These are phyloP conservation scores for Erodium chrysanthum DNA, from an alignment of 441 rosid genomes.

Conservation along the genomic window DNA sequence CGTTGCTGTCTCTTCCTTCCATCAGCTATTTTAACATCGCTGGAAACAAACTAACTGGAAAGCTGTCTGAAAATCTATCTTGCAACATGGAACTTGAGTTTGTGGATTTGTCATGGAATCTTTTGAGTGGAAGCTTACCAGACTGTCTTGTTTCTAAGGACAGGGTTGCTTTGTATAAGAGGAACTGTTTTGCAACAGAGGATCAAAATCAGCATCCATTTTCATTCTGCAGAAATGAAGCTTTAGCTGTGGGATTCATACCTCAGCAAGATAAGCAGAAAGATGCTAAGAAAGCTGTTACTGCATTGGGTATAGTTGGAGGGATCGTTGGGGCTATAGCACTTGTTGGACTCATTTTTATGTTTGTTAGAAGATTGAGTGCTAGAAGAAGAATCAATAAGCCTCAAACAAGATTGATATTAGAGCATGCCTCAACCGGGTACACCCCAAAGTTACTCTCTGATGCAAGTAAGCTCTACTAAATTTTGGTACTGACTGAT, in stretches of 20 bases:
- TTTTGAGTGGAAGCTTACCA: conserved; percentile 69
- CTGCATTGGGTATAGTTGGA: conserved; percentile 46
- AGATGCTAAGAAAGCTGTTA: conserved; percentile 27
- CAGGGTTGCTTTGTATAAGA: conserved; percentile 36
- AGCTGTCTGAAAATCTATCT: conserved; percentile 61
- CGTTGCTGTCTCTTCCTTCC: conserved; percentile 59
- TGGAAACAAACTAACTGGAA: conserved; percentile 73
- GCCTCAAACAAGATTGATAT: conserved; percentile 46
- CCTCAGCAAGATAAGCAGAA: conserved; percentile 35
- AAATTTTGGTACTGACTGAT: neutral
- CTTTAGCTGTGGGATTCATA: conserved; percentile 80
- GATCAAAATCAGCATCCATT: conserved; percentile 51
- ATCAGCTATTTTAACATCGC: conserved; percentile 53
- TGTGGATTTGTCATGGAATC: conserved; percentile 79
- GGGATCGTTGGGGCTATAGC: conserved; percentile 47
- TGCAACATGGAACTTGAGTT: conserved; percentile 46
- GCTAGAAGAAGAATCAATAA: conserved; percentile 24
- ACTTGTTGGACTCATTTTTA: conserved; percentile 36
- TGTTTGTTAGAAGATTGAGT: conserved; percentile 33
- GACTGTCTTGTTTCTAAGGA: conserved; percentile 45
- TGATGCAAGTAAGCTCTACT: conserved; percentile 64
- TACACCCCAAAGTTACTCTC: conserved; percentile 74
- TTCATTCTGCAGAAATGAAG: conserved; percentile 68
- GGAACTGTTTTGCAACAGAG: conserved; percentile 52
- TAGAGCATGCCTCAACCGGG: conserved; percentile 56